These are phyloP conservation scores for Lentithecium fluviatile DNA, from an alignment of 495 filamentous ascomycete species.

Conservation along the genomic window DNA sequence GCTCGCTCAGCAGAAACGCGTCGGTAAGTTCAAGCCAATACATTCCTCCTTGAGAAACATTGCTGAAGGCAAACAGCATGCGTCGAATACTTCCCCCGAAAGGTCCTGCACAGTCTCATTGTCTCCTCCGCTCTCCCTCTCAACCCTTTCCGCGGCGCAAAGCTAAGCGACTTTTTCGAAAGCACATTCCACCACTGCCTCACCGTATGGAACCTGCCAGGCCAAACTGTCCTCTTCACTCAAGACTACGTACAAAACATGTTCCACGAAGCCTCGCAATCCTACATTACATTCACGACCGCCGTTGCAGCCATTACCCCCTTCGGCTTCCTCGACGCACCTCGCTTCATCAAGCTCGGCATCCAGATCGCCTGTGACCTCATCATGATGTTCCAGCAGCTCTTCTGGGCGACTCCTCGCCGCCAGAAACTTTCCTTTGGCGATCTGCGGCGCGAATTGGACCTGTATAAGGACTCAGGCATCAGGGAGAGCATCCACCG, in stretches of 20 bases:
- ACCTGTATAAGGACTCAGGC: neutral
- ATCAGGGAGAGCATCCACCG: conserved; percentile 1
- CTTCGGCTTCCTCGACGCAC: neutral
- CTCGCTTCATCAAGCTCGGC: conserved; percentile 3
- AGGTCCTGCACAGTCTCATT: neutral
- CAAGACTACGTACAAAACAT: conserved; percentile 7
- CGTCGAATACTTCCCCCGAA: conserved; percentile 5
- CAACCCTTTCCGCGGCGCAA: neutral
- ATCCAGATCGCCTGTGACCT: conserved; percentile 9
- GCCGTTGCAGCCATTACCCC: neutral
- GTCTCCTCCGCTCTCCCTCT: neutral
- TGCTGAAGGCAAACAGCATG: neutral
- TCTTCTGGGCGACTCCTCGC: conserved; percentile 9
- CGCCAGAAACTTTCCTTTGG: neutral
- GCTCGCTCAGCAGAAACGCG: conserved; percentile 2
- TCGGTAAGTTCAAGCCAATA: neutral
- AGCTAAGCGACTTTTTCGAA: conserved; percentile 6
- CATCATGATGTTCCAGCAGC: conserved; percentile 15
- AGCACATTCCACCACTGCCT: conserved; percentile 4
- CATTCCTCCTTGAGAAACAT: neutral
- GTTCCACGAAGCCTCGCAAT: conserved; percentile 8
- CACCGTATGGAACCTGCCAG: conserved; percentile 10
- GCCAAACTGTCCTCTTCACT: conserved; percentile 9
- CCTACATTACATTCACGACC: neutral
- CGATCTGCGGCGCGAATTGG: neutral